Conservation (phyloP, 495 filamentous ascomycete genomes). For the Talaromyces stipitatus region DNA sequence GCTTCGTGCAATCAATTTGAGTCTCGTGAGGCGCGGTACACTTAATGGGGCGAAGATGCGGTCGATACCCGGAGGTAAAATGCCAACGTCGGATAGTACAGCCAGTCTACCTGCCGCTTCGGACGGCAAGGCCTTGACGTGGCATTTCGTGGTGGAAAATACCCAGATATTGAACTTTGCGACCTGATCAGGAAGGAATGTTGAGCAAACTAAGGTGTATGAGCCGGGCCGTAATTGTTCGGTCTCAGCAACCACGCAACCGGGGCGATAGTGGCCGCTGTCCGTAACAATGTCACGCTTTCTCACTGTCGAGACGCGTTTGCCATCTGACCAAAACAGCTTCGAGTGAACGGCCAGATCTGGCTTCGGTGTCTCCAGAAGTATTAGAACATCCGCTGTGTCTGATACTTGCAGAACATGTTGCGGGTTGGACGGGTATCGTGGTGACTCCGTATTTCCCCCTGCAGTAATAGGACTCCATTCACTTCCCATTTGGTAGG, state of each 20-base stretch:
- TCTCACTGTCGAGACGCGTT: conserved; percentile 57
- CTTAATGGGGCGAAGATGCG: conserved; percentile 45
- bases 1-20: conserved; percentile 46
- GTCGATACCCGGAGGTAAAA: conserved; percentile 43
- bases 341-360: conserved; percentile 73
- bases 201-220: conserved; percentile 83
- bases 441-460: conserved; percentile 67
- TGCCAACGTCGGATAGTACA: conserved; percentile 38
- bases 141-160: conserved; percentile 47
- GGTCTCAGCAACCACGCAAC: conserved; percentile 61
- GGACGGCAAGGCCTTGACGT: conserved; percentile 46
- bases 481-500: conserved; percentile 42
- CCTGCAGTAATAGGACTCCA: conserved; percentile 81
- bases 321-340: conserved; percentile 67
- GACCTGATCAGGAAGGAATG: conserved; percentile 71
- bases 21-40: conserved; percentile 46
- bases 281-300: conserved; percentile 71
- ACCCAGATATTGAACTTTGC: conserved; percentile 71
- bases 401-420: conserved; percentile 56
- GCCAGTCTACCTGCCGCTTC: conserved; percentile 64
- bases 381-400: conserved; percentile 53
- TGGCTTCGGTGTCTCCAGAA: conserved; percentile 66
- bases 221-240: conserved; percentile 51
- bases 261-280: conserved; percentile 77
- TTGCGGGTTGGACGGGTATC: conserved; percentile 80